These are phyloP conservation scores for Pharus latifolius DNA, from an alignment of 176 grass and related monocot genomes.

Conservation along the genomic window DNA sequence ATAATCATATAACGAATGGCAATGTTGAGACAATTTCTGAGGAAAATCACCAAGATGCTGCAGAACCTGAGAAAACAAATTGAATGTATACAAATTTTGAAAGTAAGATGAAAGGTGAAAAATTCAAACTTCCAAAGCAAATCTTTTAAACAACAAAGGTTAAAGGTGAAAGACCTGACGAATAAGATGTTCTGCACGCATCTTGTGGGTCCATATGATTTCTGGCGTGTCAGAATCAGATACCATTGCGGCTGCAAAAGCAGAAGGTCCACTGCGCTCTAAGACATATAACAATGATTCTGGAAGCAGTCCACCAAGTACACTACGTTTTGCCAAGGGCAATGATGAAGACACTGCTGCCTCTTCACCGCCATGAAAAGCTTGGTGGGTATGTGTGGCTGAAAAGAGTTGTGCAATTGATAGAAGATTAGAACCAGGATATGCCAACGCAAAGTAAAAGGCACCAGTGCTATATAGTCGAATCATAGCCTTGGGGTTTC, in stretches of 20 bases:
- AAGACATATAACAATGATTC: constrained; percentile 96
- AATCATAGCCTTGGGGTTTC: constrained; percentile 98
- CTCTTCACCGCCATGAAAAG: constrained; percentile 99
- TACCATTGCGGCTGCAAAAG: constrained; percentile 87
- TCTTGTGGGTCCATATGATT: constrained; percentile 99
- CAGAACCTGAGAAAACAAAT: constrained; percentile 64
- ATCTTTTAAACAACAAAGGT: not conserved
- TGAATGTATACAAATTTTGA: constrained; percentile 3
- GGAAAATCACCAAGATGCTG: constrained; percentile 97
- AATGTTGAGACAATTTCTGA: constrained; percentile 95
- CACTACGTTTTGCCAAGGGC: constrained; percentile 91
- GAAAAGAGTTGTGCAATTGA: constrained; percentile 87
- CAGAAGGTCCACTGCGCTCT: constrained; percentile 78
- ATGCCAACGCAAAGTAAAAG: constrained; percentile 90
- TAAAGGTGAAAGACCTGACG: constrained; percentile 46
- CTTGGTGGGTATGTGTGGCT: constrained; percentile 88
- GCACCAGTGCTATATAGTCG: constrained; percentile 85
- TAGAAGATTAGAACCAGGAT: constrained; percentile 93
- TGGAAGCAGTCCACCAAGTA: constrained; percentile 84
- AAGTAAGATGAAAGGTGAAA: constrained; percentile 2
- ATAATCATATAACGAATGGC: constrained; percentile 98
- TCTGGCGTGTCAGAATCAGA: constrained; percentile 99
- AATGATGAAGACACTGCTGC: constrained; percentile 86
- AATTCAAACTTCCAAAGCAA: constrained; percentile 7
- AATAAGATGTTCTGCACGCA: constrained; percentile 96